A percentile compares a stretch with the other conserved stretches of the same genome.
Conservation (phyloP, 768 basidiomycete genomes). For the Saitozyma sp. region DNA sequence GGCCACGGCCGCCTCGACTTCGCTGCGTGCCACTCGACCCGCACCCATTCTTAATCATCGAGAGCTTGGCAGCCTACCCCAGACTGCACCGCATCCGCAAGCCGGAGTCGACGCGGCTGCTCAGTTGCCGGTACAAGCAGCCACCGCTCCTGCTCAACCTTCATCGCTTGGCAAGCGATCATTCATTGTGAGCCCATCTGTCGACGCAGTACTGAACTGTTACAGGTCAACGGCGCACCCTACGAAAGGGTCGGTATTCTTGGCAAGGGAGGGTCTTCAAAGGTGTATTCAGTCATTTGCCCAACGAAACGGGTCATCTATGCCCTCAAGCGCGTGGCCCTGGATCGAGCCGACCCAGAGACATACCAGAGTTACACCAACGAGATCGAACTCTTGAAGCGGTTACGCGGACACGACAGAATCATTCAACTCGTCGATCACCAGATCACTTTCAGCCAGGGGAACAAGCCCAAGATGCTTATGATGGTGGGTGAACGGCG, state of each 20-base stretch:
- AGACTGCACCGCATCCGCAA: too few relatives aligned
- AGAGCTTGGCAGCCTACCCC: too few relatives aligned
- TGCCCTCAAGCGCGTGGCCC: slow-evolving; percentile 87
- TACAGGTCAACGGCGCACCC: slow-evolving; percentile 71
- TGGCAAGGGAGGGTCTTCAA: slow-evolving; percentile 92
- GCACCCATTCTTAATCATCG: too few relatives aligned
- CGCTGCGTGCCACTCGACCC: too few relatives aligned
- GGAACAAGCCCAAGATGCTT: slow-evolving; percentile 56
- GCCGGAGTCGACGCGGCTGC: too few relatives aligned
- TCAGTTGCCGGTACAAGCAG: too few relatives aligned
- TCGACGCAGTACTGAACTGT: neutral
- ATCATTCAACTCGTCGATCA: slow-evolving; percentile 91
- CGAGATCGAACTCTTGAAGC: slow-evolving; percentile 87
- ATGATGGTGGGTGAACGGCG: slow-evolving; percentile 58
- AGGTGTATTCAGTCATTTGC: slow-evolving; percentile 87
- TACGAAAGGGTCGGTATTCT: slow-evolving; percentile 86
- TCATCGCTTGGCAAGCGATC: slow-evolving; percentile 20
- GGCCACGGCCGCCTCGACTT: too few relatives aligned
- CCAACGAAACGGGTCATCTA: slow-evolving; percentile 68
- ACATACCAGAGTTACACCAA: slow-evolving; percentile 92
- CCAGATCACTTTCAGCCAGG: slow-evolving; percentile 79
- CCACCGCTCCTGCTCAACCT: too few relatives aligned
- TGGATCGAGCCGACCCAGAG: slow-evolving; percentile 85
- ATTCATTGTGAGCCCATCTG: slow-evolving; percentile 33
- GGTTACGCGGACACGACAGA: slow-evolving; percentile 88